A percentile compares a stretch with the other conserved stretches of the same genome.
Conservation (phyloP, 2,329 filamentous ascomycete species). For the Coniochaeta sp. region DNA sequence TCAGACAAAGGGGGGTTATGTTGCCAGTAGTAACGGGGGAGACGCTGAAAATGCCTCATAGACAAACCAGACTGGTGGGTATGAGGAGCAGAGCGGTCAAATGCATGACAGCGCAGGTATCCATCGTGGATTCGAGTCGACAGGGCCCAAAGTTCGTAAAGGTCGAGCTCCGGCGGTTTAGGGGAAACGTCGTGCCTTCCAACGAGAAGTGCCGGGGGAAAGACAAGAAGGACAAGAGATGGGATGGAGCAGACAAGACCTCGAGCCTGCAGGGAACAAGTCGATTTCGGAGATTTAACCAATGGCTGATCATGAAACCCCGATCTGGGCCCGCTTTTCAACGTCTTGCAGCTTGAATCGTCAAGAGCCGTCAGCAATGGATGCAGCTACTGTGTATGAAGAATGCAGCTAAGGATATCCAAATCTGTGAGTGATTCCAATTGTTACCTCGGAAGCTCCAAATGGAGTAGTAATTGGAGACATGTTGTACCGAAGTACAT, state of each 20-base stretch:
- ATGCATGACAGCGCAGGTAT: neutral
- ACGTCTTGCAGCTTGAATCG: neutral
- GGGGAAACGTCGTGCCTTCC: too few relatives aligned
- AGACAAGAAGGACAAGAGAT: too few relatives aligned
- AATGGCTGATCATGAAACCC: neutral
- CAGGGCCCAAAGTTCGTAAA: neutral
- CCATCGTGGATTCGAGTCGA: neutral
- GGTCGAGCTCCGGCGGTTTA: neutral
- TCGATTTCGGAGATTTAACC: neutral
- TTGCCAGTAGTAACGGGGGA: neutral
- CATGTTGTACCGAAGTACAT: neutral
- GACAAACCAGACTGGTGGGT: neutral
- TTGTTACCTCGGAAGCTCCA: neutral
- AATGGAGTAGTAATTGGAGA: neutral
- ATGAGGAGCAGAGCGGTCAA: neutral
- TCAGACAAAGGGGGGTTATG: too few relatives aligned
- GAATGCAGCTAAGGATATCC: neutral
- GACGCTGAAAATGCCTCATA: conserved; percentile 5
- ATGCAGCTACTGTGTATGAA: neutral
- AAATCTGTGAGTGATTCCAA: neutral
- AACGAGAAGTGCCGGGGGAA: neutral
- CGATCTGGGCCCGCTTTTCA: neutral
- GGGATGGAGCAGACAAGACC: neutral
- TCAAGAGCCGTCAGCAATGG: neutral
- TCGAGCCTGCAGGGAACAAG: neutral